Conservation (phyloP, 2,329 filamentous ascomycete species). For the Boeremia lycopersici region DNA sequence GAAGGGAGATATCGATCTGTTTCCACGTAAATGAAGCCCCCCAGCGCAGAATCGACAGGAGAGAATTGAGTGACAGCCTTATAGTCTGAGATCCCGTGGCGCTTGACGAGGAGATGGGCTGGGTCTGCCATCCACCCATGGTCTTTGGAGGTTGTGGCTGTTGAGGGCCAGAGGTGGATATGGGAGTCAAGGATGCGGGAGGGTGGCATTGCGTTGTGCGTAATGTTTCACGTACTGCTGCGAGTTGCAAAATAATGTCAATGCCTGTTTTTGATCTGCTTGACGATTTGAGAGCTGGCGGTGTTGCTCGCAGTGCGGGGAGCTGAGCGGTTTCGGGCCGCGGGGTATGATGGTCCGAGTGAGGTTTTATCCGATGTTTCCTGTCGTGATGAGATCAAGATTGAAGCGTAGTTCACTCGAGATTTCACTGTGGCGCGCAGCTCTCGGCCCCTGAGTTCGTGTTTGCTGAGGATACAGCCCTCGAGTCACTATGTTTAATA, state of each 20-base stretch:
- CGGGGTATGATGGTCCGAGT: slow-evolving; percentile 21
- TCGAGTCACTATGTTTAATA: neutral
- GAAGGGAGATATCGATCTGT: slow-evolving; percentile 66
- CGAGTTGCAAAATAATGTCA: neutral
- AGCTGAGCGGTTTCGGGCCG: slow-evolving; percentile 7
- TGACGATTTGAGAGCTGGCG: neutral
- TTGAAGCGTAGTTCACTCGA: too few species aligned
- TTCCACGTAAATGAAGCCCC: slow-evolving; percentile 82
- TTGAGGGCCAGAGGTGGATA: slow-evolving; percentile 82
- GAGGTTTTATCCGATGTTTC: neutral
- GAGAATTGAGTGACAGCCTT: slow-evolving; percentile 20
- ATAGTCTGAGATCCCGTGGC: slow-evolving; percentile 71
- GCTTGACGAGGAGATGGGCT: slow-evolving; percentile 61
- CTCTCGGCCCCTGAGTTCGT: too few species aligned
- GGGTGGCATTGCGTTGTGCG: slow-evolving; percentile 9
- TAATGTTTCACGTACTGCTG: neutral
- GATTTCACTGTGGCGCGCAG: too few species aligned
- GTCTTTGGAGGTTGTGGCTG: slow-evolving; percentile 63
- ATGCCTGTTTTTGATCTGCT: neutral
- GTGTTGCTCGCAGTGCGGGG: slow-evolving; percentile 4
- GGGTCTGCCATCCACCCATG: slow-evolving; percentile 71
- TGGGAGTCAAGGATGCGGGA: slow-evolving; percentile 67
- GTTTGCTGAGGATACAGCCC: too few species aligned
- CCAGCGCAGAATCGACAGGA: slow-evolving; percentile 10
- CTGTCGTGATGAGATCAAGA: neutral